Percentiles rank a stretch among this genome's conserved stretches.
Evolutionary conservation across 805 yeast genomes (phyloP).

Genomic region (Trichomonascus vanleenenianus): DNA sequence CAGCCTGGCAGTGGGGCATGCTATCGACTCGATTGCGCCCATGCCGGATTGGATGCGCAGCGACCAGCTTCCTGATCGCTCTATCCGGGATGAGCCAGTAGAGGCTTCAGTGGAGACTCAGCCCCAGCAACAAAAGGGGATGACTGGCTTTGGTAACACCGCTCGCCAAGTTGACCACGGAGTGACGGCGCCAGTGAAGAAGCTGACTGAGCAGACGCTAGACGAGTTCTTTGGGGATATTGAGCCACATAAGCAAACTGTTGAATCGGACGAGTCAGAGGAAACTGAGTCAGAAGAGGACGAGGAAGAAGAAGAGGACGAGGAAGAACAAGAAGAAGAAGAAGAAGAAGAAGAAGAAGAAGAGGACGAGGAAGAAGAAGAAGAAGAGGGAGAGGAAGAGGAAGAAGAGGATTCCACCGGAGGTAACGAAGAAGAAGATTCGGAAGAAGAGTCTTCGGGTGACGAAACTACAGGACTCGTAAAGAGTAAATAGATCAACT

Average conservation of each 20-base stretch:
- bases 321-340: conserved; percentile 22
- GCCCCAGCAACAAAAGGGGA: neutral
- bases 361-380: conserved; percentile 19
- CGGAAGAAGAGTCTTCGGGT: conserved; percentile 1
- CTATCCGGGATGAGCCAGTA: conserved; percentile 30
- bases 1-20: conserved; percentile 24
- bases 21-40: conserved; percentile 25
- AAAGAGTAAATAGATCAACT: neutral
- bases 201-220: conserved; percentile 60
- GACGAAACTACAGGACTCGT: conserved; percentile 3
- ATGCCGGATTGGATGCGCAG: conserved; percentile 42
- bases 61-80: conserved; percentile 19
- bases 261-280: conserved; percentile 21
- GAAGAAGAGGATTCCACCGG: conserved; percentile 6
- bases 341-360: conserved; percentile 29
- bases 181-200: conserved; percentile 21
- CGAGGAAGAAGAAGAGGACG: conserved; percentile 25
- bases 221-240: conserved; percentile 75
- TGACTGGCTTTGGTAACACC: neutral
- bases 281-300: conserved; percentile 11
- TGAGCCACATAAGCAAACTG: conserved; percentile 22
- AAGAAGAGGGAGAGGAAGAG: conserved; percentile 7
- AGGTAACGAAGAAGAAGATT: conserved; percentile 1
- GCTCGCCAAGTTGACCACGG: conserved; percentile 4
- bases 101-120: neutral